A percentile compares a stretch with the other conserved stretches of the same genome.
These are phyloP conservation scores for Kodamaea jinghongensis DNA, from an alignment of 805 yeast genomes.

Conservation along the genomic window DNA sequence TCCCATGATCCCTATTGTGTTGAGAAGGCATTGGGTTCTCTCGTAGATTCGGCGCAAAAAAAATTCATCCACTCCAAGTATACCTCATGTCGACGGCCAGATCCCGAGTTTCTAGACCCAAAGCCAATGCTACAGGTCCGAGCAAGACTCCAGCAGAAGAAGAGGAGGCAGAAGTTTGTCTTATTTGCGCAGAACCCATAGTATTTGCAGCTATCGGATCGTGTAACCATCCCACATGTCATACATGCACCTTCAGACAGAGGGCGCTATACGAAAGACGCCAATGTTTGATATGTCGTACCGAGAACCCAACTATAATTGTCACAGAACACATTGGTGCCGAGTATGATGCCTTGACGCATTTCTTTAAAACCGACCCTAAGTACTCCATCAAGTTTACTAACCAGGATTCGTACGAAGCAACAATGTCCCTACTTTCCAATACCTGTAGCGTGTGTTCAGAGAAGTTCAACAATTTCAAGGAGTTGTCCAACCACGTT, in stretches of 20 bases:
- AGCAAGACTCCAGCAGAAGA: slow-evolving; percentile 20
- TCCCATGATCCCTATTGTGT: too few species aligned
- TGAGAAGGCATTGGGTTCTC: too few species aligned
- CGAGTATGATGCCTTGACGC: slow-evolving; percentile 35
- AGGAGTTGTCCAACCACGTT: slow-evolving; percentile 62
- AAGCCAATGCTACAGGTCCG: background rate
- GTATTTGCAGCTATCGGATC: slow-evolving; percentile 67
- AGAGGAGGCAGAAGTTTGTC: slow-evolving; percentile 56
- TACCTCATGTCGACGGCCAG: background rate
- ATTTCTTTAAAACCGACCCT: slow-evolving; percentile 36
- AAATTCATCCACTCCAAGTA: background rate
- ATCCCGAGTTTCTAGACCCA: slow-evolving; percentile 5
- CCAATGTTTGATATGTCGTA: slow-evolving; percentile 80
- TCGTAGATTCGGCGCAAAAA: background rate
- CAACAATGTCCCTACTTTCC: slow-evolving; percentile 51
- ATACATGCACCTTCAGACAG: slow-evolving; percentile 77
- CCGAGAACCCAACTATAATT: slow-evolving; percentile 57
- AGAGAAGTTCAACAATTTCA: slow-evolving; percentile 47
- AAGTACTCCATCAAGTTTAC: slow-evolving; percentile 62
- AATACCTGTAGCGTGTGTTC: slow-evolving; percentile 55
- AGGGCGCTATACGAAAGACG: slow-evolving; percentile 73
- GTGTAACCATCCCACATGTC: slow-evolving; percentile 85
- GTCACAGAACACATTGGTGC: slow-evolving; percentile 48
- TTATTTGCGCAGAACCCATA: slow-evolving; percentile 80
- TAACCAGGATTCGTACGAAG: slow-evolving; percentile 43